Conservation (phyloP, 345 rosid genomes). For the Eucalyptus urophylla region DNA sequence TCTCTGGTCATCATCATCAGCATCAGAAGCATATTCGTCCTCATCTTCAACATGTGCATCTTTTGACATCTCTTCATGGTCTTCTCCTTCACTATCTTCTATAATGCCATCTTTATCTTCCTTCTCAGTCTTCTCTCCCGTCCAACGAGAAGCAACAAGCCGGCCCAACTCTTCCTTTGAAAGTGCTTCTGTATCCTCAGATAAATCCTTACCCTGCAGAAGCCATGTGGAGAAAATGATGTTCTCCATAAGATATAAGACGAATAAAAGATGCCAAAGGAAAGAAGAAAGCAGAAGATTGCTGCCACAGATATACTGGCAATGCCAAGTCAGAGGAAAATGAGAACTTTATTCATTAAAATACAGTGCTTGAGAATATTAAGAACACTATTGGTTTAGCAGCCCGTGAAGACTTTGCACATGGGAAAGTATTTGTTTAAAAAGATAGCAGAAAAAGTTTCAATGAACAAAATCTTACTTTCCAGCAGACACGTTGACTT, state of each 20-base stretch:
- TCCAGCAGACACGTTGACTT: not conserved
- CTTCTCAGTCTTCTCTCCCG: constrained; percentile 55
- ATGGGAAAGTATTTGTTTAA: not conserved
- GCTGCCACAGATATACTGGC: not conserved
- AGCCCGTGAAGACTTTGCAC: not conserved
- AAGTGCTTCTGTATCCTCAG: constrained; percentile 49
- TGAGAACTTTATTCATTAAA: not conserved
- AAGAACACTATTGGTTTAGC: not conserved
- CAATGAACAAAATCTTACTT: not conserved
- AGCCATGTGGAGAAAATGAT: not conserved
- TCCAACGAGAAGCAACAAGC: constrained; percentile 96
- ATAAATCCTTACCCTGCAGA: constrained; percentile 26
- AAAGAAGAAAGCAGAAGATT: not conserved
- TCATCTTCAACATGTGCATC: constrained; percentile 36
- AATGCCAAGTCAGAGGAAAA: not conserved
- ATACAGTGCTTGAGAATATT: not conserved
- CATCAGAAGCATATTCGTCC: constrained; percentile 65
- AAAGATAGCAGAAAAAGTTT: not conserved
- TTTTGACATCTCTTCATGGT: constrained; percentile 34
- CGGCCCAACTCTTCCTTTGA: constrained; percentile 95
- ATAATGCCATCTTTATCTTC: constrained; percentile 11
- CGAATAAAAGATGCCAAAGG: not conserved
- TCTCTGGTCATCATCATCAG: constrained; percentile 44
- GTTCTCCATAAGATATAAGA: not conserved
- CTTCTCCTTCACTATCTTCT: constrained; percentile 21